Evolutionary conservation across 495 filamentous ascomycete genomes (phyloP).

Genomic region (Aspergillus biplanus): DNA sequence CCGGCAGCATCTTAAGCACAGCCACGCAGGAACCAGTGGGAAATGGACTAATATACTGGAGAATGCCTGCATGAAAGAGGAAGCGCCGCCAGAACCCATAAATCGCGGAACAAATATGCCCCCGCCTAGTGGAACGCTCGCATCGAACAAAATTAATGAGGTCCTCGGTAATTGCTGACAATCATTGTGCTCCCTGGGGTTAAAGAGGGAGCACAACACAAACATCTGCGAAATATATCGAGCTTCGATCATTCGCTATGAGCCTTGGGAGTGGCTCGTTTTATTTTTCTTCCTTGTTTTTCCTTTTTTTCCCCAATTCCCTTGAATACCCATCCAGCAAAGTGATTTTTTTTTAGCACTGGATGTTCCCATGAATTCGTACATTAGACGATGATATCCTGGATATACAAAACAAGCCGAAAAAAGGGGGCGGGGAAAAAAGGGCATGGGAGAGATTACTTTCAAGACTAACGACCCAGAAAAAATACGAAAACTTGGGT

Average conservation of each 20-base stretch:
- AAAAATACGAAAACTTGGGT: not conserved
- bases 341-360: not conserved
- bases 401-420: conserved; percentile 6
- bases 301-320: not conserved
- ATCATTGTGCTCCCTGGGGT: conserved; percentile 8
- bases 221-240: not conserved
- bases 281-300: too few species aligned
- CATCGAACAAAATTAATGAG: conserved; percentile 44
- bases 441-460: not conserved
- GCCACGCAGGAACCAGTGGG: conserved; percentile 92
- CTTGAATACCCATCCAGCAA: not conserved
- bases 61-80: conserved; percentile 95
- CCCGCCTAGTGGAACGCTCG: conserved; percentile 25
- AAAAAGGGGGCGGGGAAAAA: not conserved
- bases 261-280: not conserved
- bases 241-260: not conserved
- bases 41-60: conserved; percentile 99
- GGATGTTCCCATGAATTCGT: not conserved
- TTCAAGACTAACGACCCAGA: conserved; percentile 1
- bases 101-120: conserved; percentile 23
- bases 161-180: conserved; percentile 37
- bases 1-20: conserved; percentile 97
- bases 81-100: conserved; percentile 55
- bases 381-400: not conserved
- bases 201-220: not conserved